These are phyloP conservation scores for Euphrasia arctica DNA, from an alignment of 305 asterid genomes.

Conservation along the genomic window DNA sequence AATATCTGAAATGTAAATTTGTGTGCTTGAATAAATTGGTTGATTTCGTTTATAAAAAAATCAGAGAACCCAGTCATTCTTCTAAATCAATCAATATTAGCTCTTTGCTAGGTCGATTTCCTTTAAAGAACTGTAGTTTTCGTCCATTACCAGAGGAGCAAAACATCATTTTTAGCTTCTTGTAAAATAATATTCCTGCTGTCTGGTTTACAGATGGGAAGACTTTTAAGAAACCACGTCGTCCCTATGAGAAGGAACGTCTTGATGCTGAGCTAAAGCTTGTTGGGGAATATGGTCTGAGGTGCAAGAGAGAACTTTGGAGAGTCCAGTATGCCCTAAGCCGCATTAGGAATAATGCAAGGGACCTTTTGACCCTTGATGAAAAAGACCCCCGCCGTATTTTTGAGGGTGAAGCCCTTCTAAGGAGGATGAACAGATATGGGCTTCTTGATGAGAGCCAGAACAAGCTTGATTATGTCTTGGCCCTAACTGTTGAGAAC, in stretches of 20 bases:
- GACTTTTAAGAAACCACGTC: conserved; percentile 50
- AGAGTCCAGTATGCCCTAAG: no score
- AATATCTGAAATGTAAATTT: no score
- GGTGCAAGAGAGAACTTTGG: conserved; percentile 24
- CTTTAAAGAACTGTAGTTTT: no score
- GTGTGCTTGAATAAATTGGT: no score
- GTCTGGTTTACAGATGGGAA: conserved; percentile 33
- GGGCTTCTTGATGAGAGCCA: conserved; percentile 47
- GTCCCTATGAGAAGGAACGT: conserved; percentile 49
- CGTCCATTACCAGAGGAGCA: neutral
- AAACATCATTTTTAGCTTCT: neutral
- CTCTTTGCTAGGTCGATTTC: neutral
- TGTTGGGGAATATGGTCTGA: conserved; percentile 47
- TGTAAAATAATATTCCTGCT: neutral
- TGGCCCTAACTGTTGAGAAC: conserved; percentile 47
- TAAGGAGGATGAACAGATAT: conserved; percentile 46
- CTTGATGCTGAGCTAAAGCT: conserved; percentile 50
- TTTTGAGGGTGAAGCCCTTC: conserved; percentile 49
- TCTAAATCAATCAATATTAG: no score
- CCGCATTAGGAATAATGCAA: no score
- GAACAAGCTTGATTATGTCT: conserved; percentile 47
- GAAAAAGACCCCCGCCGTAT: conserved; percentile 26
- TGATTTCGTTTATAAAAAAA: neutral
- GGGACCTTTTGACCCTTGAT: no score
- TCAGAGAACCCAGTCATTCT: neutral